Evolutionary conservation across 2,329 filamentous ascomycete species (phyloP), one percentile per base, ranked within the genome.

Genomic region (Metarhizium rileyi): DNA sequence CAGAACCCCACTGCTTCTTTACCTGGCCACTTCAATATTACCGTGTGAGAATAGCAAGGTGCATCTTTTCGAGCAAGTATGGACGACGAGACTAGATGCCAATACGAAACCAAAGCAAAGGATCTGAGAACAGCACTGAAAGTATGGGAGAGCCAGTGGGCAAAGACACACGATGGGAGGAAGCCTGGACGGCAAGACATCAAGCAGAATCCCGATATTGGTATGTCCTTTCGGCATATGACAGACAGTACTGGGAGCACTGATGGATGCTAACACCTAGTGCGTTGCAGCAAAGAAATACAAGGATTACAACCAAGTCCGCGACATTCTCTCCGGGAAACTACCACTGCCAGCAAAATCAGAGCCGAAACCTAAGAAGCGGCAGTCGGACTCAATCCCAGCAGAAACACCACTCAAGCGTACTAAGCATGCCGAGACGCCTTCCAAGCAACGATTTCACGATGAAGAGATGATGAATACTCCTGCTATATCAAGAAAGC

Each of bases 111-210:
- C 9, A 70, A 74, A 58, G 75, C 74, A 12, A 71, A 73, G 55
- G 61, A 72, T 46, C 69, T 90, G n/a, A 78, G 84, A n/a, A 68
- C 72, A 35, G 81, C 87, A 54, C 69, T 91, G 44, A 91, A 91
- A 66, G 65, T 66, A 55, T 93, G 86, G 82, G 87, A 93, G 63
- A 80, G 72, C 55, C 70, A 77, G 6, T 91, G 87, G 71, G 76
- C 78, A 5, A 69, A 70, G 23, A 64, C 71, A 16, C 76, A 90
- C 60, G 70, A 69, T 28, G 86, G 86, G 46, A 76, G 74, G 55
- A 90, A 89, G 69, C 83, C 87, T 4, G 72, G 75, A 46, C 77
- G 85, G 50, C 77, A 81, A n/a, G 86, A 89, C 59, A 90, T 91
- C 70, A 90, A 88, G 67, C 74, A 76, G 47, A 81, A 87, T 58